Evolutionary conservation across 1,284 basidiomycete species (phyloP), one percentile per base, ranked within the genome.

Genomic region (Fomitopsis betulina): DNA sequence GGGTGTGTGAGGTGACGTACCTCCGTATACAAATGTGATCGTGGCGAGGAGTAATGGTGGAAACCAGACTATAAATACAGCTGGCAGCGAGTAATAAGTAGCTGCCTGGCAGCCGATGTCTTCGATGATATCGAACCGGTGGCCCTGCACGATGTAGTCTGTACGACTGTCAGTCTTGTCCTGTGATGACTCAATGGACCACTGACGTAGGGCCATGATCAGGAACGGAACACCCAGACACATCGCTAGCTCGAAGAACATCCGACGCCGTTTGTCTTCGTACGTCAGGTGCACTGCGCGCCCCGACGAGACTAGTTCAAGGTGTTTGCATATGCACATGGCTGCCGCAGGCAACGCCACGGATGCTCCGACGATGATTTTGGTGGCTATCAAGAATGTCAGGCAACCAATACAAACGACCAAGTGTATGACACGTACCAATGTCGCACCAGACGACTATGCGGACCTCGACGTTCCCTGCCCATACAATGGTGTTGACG

Each of bases 131-230:
- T 87, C 83, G 71, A 89, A 91, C 51, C 89, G 82, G 71, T 83
- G 82, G 59, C 84, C 82, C 69, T 91, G 89, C 17, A 83, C 82
- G 58, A 85, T 70, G 40, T 81, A 67, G 65, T 89, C 88, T 90
- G 59, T 12, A 17, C 6, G 37, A 2, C 5, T 3, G 45, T 47
- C 27, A 47, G 45, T 30, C 7, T 30, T 7, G 12, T 12, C n/a
- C 27, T 30, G 27, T 30, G 27, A 30, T 35, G 8, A 3, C 13
- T 7, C 58, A 52, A 50, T n/a, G 10, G 40, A 40, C 2, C 32
- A 79, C 85, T 62, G 66, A 89, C 87, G 86, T 35, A 86, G 67
- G 23, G 73, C 70, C 76, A 84, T 83, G 65, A 83, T 83, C 33
- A 84, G 35, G 42, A 83, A 50, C 21, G 88, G 86, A 27, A 84